Conservation (phyloP, 805 yeast species). For the Candida chauliodis region DNA sequence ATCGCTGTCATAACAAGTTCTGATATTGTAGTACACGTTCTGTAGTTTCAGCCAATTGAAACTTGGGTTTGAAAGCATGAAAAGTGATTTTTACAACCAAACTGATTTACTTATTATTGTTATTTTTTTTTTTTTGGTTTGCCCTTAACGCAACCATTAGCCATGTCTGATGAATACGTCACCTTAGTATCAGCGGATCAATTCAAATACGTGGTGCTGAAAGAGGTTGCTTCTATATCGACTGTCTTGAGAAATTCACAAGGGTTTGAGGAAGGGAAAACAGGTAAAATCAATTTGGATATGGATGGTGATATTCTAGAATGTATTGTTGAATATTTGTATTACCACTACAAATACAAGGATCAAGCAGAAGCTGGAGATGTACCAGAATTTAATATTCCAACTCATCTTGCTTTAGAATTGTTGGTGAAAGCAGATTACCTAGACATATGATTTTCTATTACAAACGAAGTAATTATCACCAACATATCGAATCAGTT, state of each 20-base stretch:
- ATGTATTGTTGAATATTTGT: slow-evolving; percentile 80
- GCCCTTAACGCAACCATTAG: too few relatives aligned
- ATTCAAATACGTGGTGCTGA: slow-evolving; percentile 54
- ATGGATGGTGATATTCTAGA: slow-evolving; percentile 70
- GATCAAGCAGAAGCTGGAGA: slow-evolving; percentile 48
- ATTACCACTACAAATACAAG: slow-evolving; percentile 68
- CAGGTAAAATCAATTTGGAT: slow-evolving; percentile 56
- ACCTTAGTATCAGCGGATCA: slow-evolving; percentile 74
- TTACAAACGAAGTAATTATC: neutral
- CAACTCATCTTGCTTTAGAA: slow-evolving; percentile 92
- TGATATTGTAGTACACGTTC: slow-evolving; percentile 61
- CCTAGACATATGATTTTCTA: slow-evolving; percentile 49
- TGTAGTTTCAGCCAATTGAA: slow-evolving; percentile 76
- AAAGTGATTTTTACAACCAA: neutral
- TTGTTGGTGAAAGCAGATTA: slow-evolving; percentile 90
- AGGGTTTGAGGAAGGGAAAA: slow-evolving; percentile 55
- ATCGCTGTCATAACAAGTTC: slow-evolving; percentile 48
- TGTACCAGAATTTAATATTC: slow-evolving; percentile 84
- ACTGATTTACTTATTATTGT: too few relatives aligned
- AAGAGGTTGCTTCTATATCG: slow-evolving; percentile 77
- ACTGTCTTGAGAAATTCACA: slow-evolving; percentile 48
- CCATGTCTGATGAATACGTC: slow-evolving; percentile 34
- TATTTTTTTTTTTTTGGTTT: neutral
- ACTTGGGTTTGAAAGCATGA: slow-evolving; percentile 38
- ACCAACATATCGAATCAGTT: neutral